Percentiles rank a stretch among this genome's conserved stretches.
Conservation (phyloP, 2,329 filamentous ascomycete species). For the Endothia cerciana region DNA sequence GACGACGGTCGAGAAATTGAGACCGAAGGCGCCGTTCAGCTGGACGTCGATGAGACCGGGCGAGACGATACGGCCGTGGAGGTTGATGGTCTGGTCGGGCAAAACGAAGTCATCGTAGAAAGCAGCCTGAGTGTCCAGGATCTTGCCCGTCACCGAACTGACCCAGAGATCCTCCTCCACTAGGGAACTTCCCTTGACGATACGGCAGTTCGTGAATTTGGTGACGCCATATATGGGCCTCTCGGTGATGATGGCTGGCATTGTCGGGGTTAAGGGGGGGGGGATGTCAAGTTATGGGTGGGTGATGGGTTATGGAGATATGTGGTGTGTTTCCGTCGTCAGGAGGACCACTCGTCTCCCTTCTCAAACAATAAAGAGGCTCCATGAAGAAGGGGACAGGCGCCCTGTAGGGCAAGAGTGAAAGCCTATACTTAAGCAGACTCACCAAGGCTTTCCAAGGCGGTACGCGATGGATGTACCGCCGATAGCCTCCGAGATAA, state of each 20-base stretch:
- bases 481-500: slow-evolving; percentile 22
- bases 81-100: slow-evolving; percentile 76
- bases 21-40: slow-evolving; percentile 89
- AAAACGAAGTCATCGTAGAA: slow-evolving; percentile 71
- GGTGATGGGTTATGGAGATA: slow-evolving; percentile 6
- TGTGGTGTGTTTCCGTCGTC: not conserved
- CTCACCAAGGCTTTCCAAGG: slow-evolving; percentile 3
- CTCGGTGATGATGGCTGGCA: slow-evolving; percentile 52
- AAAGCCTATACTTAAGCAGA: slow-evolving; percentile 23
- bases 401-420: not conserved
- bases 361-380: slow-evolving; percentile 11
- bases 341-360: slow-evolving; percentile 16
- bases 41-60: slow-evolving; percentile 91
- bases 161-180: slow-evolving; percentile 87
- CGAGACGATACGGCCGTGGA: slow-evolving; percentile 80
- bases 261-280: slow-evolving; percentile 38
- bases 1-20: slow-evolving; percentile 82
- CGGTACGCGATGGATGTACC: slow-evolving; percentile 9
- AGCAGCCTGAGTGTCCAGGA: slow-evolving; percentile 69
- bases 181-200: slow-evolving; percentile 70
- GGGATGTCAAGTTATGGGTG: not conserved
- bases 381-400: slow-evolving; percentile 18
- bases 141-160: slow-evolving; percentile 78
- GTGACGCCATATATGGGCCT: slow-evolving; percentile 63
- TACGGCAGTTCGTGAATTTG: slow-evolving; percentile 86